Percentiles rank a stretch among this genome's conserved stretches.
These are phyloP conservation scores for Solanum chilense DNA, from an alignment of 257 asterid species.

Conservation along the genomic window DNA sequence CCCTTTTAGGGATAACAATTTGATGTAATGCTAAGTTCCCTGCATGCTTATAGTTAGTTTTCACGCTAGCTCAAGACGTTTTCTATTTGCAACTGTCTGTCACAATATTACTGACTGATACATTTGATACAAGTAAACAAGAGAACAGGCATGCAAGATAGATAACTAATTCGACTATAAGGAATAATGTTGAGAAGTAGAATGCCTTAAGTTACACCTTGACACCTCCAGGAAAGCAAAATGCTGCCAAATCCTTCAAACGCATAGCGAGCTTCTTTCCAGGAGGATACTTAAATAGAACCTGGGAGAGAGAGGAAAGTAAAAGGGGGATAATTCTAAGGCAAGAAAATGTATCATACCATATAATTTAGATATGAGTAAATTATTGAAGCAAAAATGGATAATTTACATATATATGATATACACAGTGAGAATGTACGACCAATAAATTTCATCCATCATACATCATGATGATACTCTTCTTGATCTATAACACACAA, in stretches of 20 bases:
- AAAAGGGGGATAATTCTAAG: background rate
- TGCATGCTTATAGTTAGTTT: background rate
- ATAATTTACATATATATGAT: background rate
- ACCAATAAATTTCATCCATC: background rate
- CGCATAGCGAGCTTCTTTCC: slow-evolving; percentile 56
- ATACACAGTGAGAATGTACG: background rate
- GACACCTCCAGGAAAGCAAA: slow-evolving; percentile 88
- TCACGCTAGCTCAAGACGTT: background rate
- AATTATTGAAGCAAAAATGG: background rate
- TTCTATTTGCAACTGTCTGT: background rate
- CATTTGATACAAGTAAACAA: background rate
- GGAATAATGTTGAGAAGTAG: background rate
- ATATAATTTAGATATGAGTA: background rate
- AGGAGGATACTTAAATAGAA: slow-evolving; percentile 78
- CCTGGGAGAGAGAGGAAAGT: slow-evolving; percentile 18
- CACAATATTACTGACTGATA: background rate
- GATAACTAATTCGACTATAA: background rate
- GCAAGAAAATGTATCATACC: background rate
- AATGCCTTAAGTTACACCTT: slow-evolving; percentile 29
- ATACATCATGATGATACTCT: background rate
- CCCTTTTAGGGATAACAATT: background rate
- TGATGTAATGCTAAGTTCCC: background rate
- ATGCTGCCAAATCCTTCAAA: slow-evolving; percentile 68
- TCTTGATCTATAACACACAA: background rate
- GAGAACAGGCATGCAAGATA: background rate